Percentiles rank a stretch among this genome's conserved stretches.
Conservation (phyloP, 2,329 filamentous ascomycete genomes). For the Ascosphaera aggregata region DNA sequence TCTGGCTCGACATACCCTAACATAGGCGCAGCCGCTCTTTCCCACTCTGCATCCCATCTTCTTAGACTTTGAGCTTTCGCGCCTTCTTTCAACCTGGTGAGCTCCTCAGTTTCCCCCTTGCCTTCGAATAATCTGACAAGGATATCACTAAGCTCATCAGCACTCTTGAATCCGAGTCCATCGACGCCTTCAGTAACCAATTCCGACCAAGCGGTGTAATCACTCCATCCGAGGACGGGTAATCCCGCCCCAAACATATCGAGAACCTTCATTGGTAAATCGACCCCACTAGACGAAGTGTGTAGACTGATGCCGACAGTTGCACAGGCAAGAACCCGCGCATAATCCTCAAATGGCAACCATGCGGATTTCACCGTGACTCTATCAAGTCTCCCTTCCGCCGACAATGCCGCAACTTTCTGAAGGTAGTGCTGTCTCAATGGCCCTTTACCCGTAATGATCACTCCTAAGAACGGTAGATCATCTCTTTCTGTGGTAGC, state of each 20-base stretch:
- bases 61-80: slow-evolving; percentile 50
- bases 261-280: slow-evolving; percentile 96
- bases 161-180: slow-evolving; percentile 59
- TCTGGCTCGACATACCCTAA: slow-evolving; percentile 23
- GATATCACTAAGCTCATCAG: slow-evolving; percentile 38
- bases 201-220: slow-evolving; percentile 74
- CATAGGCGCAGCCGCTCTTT: slow-evolving; percentile 51
- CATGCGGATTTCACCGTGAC: slow-evolving; percentile 62
- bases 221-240: slow-evolving; percentile 67
- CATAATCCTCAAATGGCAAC: slow-evolving; percentile 67
- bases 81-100: slow-evolving; percentile 40
- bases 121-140: slow-evolving; percentile 41
- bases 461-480: slow-evolving; percentile 48
- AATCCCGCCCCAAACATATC: slow-evolving; percentile 96
- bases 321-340: slow-evolving; percentile 56
- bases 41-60: slow-evolving; percentile 88
- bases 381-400: slow-evolving; percentile 38
- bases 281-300: slow-evolving; percentile 81
- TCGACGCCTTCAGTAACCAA: slow-evolving; percentile 75
- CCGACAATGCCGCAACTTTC: slow-evolving; percentile 37
- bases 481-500: slow-evolving; percentile 21
- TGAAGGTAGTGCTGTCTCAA: slow-evolving; percentile 53
- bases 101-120: slow-evolving; percentile 24
- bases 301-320: slow-evolving; percentile 83
- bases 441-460: slow-evolving; percentile 90